phyloP scores from a whole-genome alignment of 2,329 filamentous ascomycete species.

The Thielaviopsis musarum region DNA sequence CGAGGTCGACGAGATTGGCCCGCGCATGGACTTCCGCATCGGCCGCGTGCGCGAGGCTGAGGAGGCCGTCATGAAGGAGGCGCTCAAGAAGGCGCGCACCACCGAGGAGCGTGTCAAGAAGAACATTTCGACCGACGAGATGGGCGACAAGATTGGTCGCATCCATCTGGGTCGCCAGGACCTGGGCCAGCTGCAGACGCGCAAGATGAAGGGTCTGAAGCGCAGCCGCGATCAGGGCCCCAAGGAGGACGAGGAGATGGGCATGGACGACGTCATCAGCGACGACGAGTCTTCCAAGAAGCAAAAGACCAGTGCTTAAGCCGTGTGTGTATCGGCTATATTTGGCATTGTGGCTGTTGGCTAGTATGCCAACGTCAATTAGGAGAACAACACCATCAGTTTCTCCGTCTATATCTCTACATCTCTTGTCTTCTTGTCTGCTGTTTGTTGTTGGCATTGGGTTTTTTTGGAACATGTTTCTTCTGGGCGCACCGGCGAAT shows the following conservation, averaged over 20 bases:
- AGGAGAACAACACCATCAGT: neutral
- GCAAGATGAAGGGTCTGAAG: slow-evolving; percentile 99
- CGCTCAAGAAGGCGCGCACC: slow-evolving; percentile 69
- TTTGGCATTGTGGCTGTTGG: too few species aligned
- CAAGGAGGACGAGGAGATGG: slow-evolving; percentile 27
- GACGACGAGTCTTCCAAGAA: slow-evolving; percentile 19
- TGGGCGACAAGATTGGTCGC: slow-evolving; percentile 92
- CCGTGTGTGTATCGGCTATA: neutral
- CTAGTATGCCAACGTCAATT: too few species aligned
- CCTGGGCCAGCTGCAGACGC: slow-evolving; percentile 69
- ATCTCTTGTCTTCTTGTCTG: slow-evolving; percentile 1
- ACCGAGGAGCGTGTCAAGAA: slow-evolving; percentile 74
- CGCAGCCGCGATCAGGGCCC: slow-evolving; percentile 48
- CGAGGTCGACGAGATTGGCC: slow-evolving; percentile 89
- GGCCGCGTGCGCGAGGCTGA: slow-evolving; percentile 70
- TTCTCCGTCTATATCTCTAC: slow-evolving; percentile 1
- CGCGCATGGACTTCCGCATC: slow-evolving; percentile 78
- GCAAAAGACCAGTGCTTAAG: slow-evolving; percentile 18
- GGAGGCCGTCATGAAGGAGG: slow-evolving; percentile 66
- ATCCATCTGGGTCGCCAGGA: slow-evolving; percentile 88
- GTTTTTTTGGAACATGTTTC: slow-evolving; percentile 9
- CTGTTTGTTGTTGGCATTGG: slow-evolving; percentile 9
- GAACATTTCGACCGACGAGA: slow-evolving; percentile 79
- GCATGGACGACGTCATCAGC: slow-evolving; percentile 15
- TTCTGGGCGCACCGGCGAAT: slow-evolving; percentile 10